Evolutionary conservation across 371 early-diverging fungal species (phyloP).

Genomic region (Apophysomyces elegans): DNA sequence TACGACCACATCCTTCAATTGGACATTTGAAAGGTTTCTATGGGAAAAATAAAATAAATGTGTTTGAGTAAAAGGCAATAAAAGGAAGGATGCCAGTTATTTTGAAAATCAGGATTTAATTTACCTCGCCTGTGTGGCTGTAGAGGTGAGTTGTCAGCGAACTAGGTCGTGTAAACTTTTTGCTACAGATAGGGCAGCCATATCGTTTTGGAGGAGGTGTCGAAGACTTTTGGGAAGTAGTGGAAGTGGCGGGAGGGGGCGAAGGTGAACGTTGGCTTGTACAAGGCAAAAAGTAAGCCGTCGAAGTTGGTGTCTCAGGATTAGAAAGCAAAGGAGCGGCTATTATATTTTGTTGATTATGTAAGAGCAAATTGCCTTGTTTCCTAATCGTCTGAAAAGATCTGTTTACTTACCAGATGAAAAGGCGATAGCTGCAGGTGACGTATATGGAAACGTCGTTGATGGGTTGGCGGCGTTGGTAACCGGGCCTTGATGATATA

Average conservation of each 20-base stretch:
- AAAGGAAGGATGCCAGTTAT: too few relatives aligned
- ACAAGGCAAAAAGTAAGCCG: neutral
- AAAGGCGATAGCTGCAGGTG: neutral
- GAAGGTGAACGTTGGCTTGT: neutral
- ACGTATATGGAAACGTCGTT: neutral
- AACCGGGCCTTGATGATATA: neutral
- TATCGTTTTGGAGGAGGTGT: constrained; percentile 33
- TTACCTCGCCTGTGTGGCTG: constrained; percentile 65
- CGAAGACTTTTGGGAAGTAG: constrained; percentile 3
- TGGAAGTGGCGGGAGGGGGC: neutral
- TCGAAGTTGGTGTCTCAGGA: neutral
- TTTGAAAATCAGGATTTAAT: neutral
- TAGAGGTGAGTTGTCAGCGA: constrained; percentile 64
- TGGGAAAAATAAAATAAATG: neutral
- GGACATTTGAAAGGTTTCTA: constrained; percentile 51
- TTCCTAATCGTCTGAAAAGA: neutral
- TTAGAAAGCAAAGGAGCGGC: neutral
- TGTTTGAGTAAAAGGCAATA: too few relatives aligned
- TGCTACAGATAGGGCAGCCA: constrained; percentile 53
- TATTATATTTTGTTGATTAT: neutral
- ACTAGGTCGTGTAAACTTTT: constrained; percentile 65
- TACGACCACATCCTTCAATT: constrained; percentile 43
- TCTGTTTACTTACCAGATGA: neutral
- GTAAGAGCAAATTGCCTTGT: too few relatives aligned
- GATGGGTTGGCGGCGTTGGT: neutral